Base-by-base conservation (phyloP, 2,329 filamentous ascomycete species). In the Dothistroma septosporum region DNA sequence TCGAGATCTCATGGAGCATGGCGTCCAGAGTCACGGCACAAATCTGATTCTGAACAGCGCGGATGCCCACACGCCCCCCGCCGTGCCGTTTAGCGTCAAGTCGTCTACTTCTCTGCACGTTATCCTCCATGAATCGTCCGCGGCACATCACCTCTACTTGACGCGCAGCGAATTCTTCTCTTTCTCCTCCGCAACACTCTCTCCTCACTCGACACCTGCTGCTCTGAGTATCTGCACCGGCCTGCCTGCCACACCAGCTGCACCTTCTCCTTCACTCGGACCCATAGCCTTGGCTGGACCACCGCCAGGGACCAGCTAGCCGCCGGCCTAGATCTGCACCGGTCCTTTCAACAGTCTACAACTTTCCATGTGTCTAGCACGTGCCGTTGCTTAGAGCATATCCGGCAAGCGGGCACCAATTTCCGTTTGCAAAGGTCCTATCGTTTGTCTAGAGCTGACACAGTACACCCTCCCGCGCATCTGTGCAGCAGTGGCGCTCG, bases 291-390 rank as follows among this genome's bases (percentile, higher is more conserved):
- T 14, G 24, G 22, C 24, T 12, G 31, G 50, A 21, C 31, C 28
- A 32, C 24, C 24, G 16, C 24, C 24, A 32, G 50, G 50, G n/a
- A 53, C 8, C 31, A 31, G 50, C 50, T 57, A 48, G 41, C 24
- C 55, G 41, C 24, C 55, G 55, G 55, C 44, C 41, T 49, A 33
- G 32, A 57, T n/a, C n/a, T 24, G 22, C 54, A 56, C 54, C 37
- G 54, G 35, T 22, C 24, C 35, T 22, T 56, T 32, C 21, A 56
- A 31, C 37, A 44, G 47, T 56, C 53, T 35, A 21, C 28, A 35
- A 35, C 14, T n/a, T 35, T 16, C 50, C 50, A 57, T 57, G 55
- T 57, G 55, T 31, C 22, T 28, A 47, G 55, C 41, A 57, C 55
- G 55, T 57, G 55, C 24, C 35, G 55, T 16, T 57, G 46, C 46